Evolutionary conservation across 495 filamentous ascomycete species (phyloP).

Genomic region (Penicillium arizonense): DNA sequence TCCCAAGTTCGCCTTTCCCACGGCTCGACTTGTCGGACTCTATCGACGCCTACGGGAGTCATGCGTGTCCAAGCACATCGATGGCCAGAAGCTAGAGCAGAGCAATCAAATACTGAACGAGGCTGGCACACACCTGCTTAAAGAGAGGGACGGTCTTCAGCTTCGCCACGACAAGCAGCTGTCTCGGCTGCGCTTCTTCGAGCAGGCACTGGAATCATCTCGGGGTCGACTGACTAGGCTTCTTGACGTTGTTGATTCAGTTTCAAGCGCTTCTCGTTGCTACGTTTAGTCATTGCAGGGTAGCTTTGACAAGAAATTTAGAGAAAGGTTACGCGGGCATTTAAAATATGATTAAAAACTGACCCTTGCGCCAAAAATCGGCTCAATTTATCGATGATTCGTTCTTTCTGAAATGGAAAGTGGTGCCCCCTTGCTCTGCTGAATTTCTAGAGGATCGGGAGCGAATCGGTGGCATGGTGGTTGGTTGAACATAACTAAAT

Average conservation of each 20-base stretch:
- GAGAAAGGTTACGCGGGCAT: no score
- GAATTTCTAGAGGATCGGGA: no score
- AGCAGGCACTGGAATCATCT: constrained; percentile 4
- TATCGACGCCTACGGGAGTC: constrained; percentile 1
- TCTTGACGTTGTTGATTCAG: not conserved
- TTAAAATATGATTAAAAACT: no score
- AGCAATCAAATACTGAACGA: constrained; percentile 1
- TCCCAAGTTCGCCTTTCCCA: constrained; percentile 1
- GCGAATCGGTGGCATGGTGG: no score
- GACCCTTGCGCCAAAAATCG: no score
- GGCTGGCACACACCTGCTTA: not conserved
- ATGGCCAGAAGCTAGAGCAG: constrained; percentile 1
- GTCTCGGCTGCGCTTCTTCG: constrained; percentile 1
- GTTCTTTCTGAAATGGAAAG: no score
- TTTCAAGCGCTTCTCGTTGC: no score
- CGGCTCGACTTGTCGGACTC: not conserved
- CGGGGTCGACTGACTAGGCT: not conserved
- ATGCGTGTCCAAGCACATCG: constrained; percentile 1
- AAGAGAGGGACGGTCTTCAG: constrained; percentile 6
- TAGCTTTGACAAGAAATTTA: no score
- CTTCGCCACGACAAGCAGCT: constrained; percentile 9
- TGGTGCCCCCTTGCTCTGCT: no score
- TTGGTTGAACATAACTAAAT: no score
- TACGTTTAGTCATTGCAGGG: no score
- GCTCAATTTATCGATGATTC: no score